phyloP scores from a whole-genome alignment of 1,139 yeast species.

The Saccharomyces pastorianus region DNA sequence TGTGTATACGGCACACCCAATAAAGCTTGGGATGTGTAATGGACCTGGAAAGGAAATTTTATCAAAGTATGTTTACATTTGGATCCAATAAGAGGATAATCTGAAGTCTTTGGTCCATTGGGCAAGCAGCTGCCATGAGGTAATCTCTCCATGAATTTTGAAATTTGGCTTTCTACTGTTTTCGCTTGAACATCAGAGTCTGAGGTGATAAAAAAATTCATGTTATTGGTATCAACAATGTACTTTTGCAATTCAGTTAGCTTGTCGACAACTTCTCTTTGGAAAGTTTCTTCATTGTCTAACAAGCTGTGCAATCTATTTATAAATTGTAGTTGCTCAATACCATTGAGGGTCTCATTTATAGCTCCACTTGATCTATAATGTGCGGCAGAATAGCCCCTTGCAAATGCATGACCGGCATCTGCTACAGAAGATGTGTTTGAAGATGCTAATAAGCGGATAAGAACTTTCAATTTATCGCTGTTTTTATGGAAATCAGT shows the following conservation, averaged over 20 bases:
- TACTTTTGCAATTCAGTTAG: constrained; percentile 47
- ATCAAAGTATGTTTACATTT: constrained; percentile 40
- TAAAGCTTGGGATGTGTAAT: constrained; percentile 66
- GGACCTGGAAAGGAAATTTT: constrained; percentile 81
- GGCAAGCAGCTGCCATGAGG: constrained; percentile 12
- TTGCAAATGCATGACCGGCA: constrained; percentile 81
- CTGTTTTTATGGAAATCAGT: constrained; percentile 61
- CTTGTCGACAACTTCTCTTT: constrained; percentile 52
- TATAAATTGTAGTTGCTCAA: constrained; percentile 67
- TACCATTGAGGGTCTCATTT: constrained; percentile 59
- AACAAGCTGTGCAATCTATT: constrained; percentile 46
- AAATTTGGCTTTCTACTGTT: constrained; percentile 28
- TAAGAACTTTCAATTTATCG: constrained; percentile 63
- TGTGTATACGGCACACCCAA: constrained; percentile 61
- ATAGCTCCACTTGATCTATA: constrained; percentile 55
- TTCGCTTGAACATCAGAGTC: constrained; percentile 35
- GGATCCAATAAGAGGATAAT: constrained; percentile 13
- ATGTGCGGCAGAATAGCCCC: constrained; percentile 56
- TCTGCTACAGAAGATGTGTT: constrained; percentile 75
- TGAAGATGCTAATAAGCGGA: constrained; percentile 69
- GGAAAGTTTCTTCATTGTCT: constrained; percentile 50
- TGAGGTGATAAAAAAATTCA: constrained; percentile 55
- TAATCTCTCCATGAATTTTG: constrained; percentile 20
- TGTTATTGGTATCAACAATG: constrained; percentile 35
- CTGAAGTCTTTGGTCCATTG: constrained; percentile 5